Percentiles rank a stretch among this genome's conserved stretches.
These are phyloP conservation scores for Podaxis sp. DNA, from an alignment of 768 basidiomycete genomes.

Conservation along the genomic window DNA sequence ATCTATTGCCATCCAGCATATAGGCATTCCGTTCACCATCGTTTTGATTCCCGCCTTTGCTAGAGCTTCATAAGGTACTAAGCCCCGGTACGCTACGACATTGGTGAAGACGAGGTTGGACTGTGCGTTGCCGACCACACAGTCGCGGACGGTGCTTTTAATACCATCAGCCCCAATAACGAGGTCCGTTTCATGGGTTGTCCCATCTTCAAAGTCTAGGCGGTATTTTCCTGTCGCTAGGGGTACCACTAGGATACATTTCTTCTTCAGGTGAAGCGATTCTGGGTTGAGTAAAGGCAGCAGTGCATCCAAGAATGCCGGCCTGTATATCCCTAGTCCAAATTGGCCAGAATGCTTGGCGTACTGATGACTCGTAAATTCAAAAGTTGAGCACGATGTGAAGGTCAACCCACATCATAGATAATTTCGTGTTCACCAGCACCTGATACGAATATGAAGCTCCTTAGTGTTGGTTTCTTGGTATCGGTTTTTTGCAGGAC, in stretches of 20 bases:
- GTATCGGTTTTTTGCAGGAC: constrained; percentile 39
- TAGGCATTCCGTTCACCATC: constrained; percentile 32
- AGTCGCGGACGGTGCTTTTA: constrained; percentile 45
- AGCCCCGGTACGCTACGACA: constrained; percentile 47
- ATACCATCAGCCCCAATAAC: constrained; percentile 55
- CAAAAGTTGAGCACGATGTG: background rate
- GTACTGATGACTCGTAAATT: constrained; percentile 28
- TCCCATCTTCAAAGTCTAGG: constrained; percentile 51
- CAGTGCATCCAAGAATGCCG: constrained; percentile 50
- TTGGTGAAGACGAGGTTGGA: constrained; percentile 40
- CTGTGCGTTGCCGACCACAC: constrained; percentile 31
- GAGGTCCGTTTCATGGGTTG: constrained; percentile 43
- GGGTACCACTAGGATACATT: constrained; percentile 37
- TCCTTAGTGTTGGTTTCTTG: constrained; percentile 26
- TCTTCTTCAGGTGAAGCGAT: constrained; percentile 49
- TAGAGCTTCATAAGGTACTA: constrained; percentile 42
- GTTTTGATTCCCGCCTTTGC: constrained; percentile 42
- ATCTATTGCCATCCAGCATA: constrained; percentile 43
- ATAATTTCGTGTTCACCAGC: constrained; percentile 40
- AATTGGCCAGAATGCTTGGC: constrained; percentile 30
- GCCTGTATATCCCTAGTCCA: constrained; percentile 46
- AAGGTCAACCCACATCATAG: constrained; percentile 37
- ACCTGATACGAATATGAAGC: constrained; percentile 45
- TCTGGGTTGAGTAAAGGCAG: constrained; percentile 40
- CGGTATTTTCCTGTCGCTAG: constrained; percentile 27